These are phyloP conservation scores for Corynespora cassiicola DNA, from an alignment of 2,329 filamentous ascomycete species.

Conservation along the genomic window DNA sequence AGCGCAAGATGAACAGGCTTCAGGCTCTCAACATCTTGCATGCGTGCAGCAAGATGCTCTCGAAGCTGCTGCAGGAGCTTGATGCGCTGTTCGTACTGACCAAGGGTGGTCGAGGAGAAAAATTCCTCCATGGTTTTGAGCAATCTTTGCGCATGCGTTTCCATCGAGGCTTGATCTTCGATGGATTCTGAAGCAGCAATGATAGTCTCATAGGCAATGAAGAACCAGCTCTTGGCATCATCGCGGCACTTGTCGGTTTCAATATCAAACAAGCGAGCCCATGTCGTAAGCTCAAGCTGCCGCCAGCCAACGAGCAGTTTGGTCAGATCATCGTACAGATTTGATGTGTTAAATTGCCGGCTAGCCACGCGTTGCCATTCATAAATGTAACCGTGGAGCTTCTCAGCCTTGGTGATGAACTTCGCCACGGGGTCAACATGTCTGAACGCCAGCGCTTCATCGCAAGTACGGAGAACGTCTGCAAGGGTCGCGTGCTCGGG, in stretches of 20 bases:
- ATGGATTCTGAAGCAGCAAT: constrained; percentile 77
- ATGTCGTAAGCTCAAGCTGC: constrained; percentile 87
- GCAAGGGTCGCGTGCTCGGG: constrained; percentile 79
- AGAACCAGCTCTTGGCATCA: constrained; percentile 92
- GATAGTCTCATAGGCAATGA: constrained; percentile 89
- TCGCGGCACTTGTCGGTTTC: constrained; percentile 78
- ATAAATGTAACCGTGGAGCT: constrained; percentile 82
- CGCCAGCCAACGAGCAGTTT: constrained; percentile 86
- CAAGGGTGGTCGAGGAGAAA: constrained; percentile 78
- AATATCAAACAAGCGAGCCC: constrained; percentile 86
- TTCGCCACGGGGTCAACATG: constrained; percentile 86
- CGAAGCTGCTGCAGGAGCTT: constrained; percentile 68
- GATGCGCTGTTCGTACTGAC: constrained; percentile 79
- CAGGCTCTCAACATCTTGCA: constrained; percentile 57
- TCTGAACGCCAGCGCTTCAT: constrained; percentile 75
- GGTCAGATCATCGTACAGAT: constrained; percentile 79
- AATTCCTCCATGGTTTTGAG: constrained; percentile 81
- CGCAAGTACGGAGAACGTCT: constrained; percentile 78
- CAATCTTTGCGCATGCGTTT: constrained; percentile 70
- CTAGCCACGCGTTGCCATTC: constrained; percentile 97
- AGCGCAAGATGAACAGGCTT: constrained; percentile 69
- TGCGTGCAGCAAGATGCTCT: constrained; percentile 69
- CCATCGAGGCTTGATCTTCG: constrained; percentile 63
- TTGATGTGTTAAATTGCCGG: constrained; percentile 72
- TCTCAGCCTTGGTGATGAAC: constrained; percentile 85